Conservation (phyloP, 805 yeast species). For the Candida manassasensis region DNA sequence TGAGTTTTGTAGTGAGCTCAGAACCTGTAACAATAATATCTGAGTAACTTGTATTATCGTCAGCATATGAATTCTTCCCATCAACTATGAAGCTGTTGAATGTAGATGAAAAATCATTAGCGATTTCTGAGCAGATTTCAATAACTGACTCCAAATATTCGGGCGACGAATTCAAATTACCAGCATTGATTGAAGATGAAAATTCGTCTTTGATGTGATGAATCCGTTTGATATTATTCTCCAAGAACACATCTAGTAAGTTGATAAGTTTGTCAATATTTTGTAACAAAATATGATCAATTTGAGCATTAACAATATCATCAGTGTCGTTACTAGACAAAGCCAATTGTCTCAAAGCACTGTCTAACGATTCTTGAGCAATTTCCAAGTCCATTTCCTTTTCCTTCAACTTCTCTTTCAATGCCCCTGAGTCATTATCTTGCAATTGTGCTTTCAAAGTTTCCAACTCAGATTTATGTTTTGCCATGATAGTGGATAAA, state of each 20-base stretch:
- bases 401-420: slow-evolving; percentile 49
- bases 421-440: slow-evolving; percentile 25
- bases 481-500: slow-evolving; percentile 52
- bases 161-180: slow-evolving; percentile 72
- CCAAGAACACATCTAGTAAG: slow-evolving; percentile 66
- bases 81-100: slow-evolving; percentile 75
- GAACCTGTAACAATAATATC: slow-evolving; percentile 59
- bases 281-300: slow-evolving; percentile 46
- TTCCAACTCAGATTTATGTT: slow-evolving; percentile 60
- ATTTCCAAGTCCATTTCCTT: slow-evolving; percentile 78
- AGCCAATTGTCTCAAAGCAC: slow-evolving; percentile 58
- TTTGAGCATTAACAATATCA: slow-evolving; percentile 52
- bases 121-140: slow-evolving; percentile 65
- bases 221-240: slow-evolving; percentile 63
- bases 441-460: slow-evolving; percentile 46
- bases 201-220: slow-evolving; percentile 69
- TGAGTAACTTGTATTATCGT: slow-evolving; percentile 51
- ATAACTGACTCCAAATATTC: slow-evolving; percentile 60
- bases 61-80: slow-evolving; percentile 47
- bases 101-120: slow-evolving; percentile 75
- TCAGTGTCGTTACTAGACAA: slow-evolving; percentile 46
- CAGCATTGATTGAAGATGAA: slow-evolving; percentile 78
- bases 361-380: slow-evolving; percentile 73
- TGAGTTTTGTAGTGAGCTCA: slow-evolving; percentile 54
- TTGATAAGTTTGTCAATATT: slow-evolving; percentile 46